Conservation (phyloP, 2,329 filamentous ascomycete genomes). For the Botrytis cinerea region DNA sequence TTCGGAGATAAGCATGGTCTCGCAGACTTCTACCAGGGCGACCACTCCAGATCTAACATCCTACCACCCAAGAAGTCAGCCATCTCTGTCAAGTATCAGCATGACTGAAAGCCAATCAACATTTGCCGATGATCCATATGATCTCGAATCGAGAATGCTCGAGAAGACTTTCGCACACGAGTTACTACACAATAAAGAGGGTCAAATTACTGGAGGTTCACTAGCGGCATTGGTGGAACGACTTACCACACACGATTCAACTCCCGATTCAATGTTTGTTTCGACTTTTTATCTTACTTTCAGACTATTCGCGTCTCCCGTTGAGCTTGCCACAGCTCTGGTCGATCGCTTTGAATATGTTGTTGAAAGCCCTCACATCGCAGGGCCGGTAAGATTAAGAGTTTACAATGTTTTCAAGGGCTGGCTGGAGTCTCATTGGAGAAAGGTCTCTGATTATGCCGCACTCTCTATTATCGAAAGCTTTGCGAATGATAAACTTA, state of each 20-base stretch:
- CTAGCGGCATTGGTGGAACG: conserved; percentile 90
- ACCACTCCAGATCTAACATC: conserved; percentile 72
- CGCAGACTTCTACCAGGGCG: conserved; percentile 80
- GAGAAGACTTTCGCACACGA: conserved; percentile 91
- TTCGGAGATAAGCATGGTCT: conserved; percentile 78
- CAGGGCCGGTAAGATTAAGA: conserved; percentile 79
- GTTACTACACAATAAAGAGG: conserved; percentile 89
- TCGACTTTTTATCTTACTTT: conserved; percentile 97
- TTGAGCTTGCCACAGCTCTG: conserved; percentile 76
- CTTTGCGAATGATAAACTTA: conserved; percentile 77
- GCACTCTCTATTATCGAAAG: conserved; percentile 74
- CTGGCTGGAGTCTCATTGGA: conserved; percentile 97
- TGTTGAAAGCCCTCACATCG: conserved; percentile 71
- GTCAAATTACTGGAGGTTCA: conserved; percentile 89
- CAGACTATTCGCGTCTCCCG: conserved; percentile 82
- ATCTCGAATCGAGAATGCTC: conserved; percentile 81
- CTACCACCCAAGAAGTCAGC: conserved; percentile 48
- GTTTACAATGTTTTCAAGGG: conserved; percentile 97
- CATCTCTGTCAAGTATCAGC: conserved; percentile 69
- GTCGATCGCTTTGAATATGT: conserved; percentile 93
- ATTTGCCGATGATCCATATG: conserved; percentile 73
- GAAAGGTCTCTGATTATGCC: conserved; percentile 73
- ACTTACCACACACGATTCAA: conserved; percentile 88
- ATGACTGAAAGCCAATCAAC: conserved; percentile 62
- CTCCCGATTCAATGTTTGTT: conserved; percentile 87